Evolutionary conservation across 306 rosid genomes (phyloP), one percentile per base, ranked within the genome.

Genomic region (Gillenia trifoliata): DNA sequence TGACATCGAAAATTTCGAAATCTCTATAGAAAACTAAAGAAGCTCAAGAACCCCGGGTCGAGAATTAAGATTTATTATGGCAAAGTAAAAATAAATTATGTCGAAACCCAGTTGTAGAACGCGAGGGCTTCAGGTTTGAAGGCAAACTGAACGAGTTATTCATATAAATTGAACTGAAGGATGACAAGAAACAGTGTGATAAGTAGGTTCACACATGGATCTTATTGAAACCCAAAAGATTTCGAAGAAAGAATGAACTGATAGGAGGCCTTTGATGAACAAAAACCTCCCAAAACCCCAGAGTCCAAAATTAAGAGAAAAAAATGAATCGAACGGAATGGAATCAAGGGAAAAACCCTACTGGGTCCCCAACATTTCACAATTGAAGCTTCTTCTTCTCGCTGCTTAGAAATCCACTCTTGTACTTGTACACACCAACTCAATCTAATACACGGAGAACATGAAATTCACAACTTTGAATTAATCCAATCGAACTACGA

Each of bases 1-100:
- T 69, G 96, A 83, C 98, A 93, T 93, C 57, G 80, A 69, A 62
- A 41, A 80, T 71, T 76, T 59, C 56, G 73, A 65, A 23, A 26
- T 40, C 33, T 63, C 11, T 50, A 72, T 34, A 29, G 70, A 78
- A 73, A 65, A 50, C 71, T 74, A 74, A 76, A 57, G 66, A 43
- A 26, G 30, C 52, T 77, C 38, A 76, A 68, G 65, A 79, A 83
- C 56, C 80, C 80, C 65, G 81, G 77, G 77, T 80, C 75, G 64
- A 80, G 76, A 76, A 76, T 55, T 68, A 59, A 77, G 74, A 75
- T 54, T 36, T 34, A 80, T 79, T 68, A 79, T 20, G 36, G 77
- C 47, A 82, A 69, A 78, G 68, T 62, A 75, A 72, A 79, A 74
- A 70, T 52, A 49, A 71, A 54, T 57, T 62, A 77, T 70, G 68